Conservation (phyloP, 345 rosid genomes). For the Rhizophora apiculata region DNA sequence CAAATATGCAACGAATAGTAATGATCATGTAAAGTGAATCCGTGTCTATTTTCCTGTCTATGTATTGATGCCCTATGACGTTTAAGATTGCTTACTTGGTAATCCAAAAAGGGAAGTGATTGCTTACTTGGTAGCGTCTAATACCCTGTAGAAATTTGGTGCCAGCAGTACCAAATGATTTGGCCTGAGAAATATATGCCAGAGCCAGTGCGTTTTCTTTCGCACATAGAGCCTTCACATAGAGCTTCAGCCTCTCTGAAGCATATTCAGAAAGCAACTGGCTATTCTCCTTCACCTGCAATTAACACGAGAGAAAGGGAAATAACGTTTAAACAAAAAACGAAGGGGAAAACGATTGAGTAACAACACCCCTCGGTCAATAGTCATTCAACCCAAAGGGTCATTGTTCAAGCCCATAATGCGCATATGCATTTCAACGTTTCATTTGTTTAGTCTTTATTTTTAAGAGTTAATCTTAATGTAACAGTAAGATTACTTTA, state of each 20-base stretch:
- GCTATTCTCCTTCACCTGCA: constrained; percentile 60
- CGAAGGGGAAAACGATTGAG: neutral
- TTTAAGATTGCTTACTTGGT: neutral
- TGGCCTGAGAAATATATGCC: constrained; percentile 59
- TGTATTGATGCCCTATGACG: too few relatives aligned
- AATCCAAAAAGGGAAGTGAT: neutral
- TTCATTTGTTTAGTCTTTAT: too few relatives aligned
- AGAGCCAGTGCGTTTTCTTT: constrained; percentile 44
- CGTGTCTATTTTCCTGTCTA: too few relatives aligned
- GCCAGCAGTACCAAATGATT: constrained; percentile 36
- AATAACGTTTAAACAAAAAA: neutral
- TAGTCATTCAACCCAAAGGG: too few relatives aligned
- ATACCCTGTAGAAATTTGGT: constrained; percentile 48
- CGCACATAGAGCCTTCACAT: constrained; percentile 54
- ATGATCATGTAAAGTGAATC: too few relatives aligned
- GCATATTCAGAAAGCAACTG: constrained; percentile 47
- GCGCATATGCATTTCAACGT: too few relatives aligned
- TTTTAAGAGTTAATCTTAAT: too few relatives aligned
- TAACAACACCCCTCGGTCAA: too few relatives aligned
- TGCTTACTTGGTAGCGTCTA: constrained; percentile 55
- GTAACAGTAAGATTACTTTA: too few relatives aligned
- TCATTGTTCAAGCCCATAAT: too few relatives aligned
- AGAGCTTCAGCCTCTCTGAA: constrained; percentile 59
- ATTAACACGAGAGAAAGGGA: neutral
- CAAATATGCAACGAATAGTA: too few relatives aligned